These are phyloP conservation scores for Musa balbisiana DNA, from an alignment of 202 grass and related monocot genomes.

Conservation along the genomic window DNA sequence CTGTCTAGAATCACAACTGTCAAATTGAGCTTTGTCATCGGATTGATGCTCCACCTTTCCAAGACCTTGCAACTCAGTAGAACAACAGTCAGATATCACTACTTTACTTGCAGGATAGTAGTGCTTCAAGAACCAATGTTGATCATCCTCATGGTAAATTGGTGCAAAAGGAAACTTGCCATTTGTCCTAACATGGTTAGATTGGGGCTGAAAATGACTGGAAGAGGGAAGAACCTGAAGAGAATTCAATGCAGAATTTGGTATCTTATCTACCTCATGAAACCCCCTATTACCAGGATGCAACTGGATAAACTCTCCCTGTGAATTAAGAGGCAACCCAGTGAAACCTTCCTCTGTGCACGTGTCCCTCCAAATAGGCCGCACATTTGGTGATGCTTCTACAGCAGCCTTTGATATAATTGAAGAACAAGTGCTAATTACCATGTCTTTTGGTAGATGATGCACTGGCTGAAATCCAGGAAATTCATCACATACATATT, in stretches of 20 bases:
- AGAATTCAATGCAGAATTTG: conserved; percentile 26
- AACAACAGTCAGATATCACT: conserved; percentile 29
- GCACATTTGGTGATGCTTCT: conserved; percentile 27
- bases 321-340: conserved; percentile 83
- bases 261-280: conserved; percentile 31
- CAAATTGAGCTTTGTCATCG: conserved; percentile 21
- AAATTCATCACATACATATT: not conserved
- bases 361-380: conserved; percentile 26
- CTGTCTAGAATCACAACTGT: conserved; percentile 19
- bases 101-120: conserved; percentile 22
- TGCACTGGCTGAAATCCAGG: not conserved
- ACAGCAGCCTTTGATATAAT: conserved; percentile 52
- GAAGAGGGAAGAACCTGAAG: conserved; percentile 22
- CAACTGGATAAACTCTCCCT: conserved; percentile 70
- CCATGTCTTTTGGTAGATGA: not conserved
- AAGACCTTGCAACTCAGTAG: conserved; percentile 41
- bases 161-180: conserved; percentile 26
- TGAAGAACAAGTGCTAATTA: conserved; percentile 44
- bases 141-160: conserved; percentile 22
- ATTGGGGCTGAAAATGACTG: conserved; percentile 21
- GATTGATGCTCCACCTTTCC: conserved; percentile 42
- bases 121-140: conserved; percentile 35
- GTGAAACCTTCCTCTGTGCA: conserved; percentile 33
- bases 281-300: conserved; percentile 28
- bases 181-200: conserved; percentile 33